phyloP scores from a whole-genome alignment of 2,329 filamentous ascomycete genomes.

The Penicillium sp. region DNA sequence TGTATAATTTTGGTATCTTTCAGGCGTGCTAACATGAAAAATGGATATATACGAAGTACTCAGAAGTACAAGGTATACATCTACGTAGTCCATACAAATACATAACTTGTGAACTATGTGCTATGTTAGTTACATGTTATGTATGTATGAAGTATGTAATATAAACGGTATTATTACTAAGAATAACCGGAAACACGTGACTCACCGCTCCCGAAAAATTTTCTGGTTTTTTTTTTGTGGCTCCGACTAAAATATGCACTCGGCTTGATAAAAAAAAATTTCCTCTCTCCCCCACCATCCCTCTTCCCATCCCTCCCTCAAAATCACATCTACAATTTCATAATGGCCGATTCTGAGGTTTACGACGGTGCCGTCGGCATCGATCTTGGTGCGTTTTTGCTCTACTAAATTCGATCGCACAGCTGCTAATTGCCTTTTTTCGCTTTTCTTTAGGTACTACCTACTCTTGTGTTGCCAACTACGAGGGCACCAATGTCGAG shows the following conservation, averaged over 20 bases:
- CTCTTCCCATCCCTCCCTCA: slow-evolving; percentile 21
- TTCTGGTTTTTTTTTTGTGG: slow-evolving; percentile 27
- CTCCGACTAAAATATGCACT: slow-evolving; percentile 20
- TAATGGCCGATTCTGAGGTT: slow-evolving; percentile 49
- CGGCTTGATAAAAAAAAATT: slow-evolving; percentile 31
- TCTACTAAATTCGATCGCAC: slow-evolving; percentile 4
- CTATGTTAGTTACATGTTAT: no score
- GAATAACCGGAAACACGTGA: slow-evolving; percentile 20
- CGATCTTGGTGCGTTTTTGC: slow-evolving; percentile 83
- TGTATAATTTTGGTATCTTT: neutral
- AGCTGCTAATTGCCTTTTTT: slow-evolving; percentile 9
- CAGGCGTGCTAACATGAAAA: no score
- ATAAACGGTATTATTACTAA: neutral
- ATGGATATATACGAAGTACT: no score
- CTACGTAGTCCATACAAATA: no score
- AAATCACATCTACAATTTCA: slow-evolving; percentile 23
- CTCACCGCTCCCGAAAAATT: slow-evolving; percentile 27
- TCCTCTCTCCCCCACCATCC: slow-evolving; percentile 27
- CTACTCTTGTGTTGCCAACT: slow-evolving; percentile 99
- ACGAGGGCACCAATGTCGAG: slow-evolving; percentile 99
- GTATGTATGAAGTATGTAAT: no score
- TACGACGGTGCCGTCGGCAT: slow-evolving; percentile 99
- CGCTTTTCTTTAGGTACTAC: slow-evolving; percentile 72
- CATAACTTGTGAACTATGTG: no score
- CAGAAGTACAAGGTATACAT: no score